Evolutionary conservation across 208 protist species (phyloP), one percentile per base, ranked within the genome.

Genomic region (Strigomonas culicis): DNA sequence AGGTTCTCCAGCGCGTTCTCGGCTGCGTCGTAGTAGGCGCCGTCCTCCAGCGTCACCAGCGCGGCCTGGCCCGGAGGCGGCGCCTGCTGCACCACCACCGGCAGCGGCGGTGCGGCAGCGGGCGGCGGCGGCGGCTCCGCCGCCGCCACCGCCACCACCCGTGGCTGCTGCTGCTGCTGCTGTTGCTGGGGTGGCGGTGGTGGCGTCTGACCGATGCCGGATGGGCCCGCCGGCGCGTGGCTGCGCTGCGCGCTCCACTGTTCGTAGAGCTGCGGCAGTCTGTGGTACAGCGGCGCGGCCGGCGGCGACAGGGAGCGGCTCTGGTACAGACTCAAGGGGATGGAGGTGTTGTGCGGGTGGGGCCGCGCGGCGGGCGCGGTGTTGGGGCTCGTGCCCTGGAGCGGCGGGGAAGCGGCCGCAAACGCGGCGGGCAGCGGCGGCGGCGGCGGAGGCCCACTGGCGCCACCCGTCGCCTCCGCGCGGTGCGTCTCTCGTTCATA

Each of bases 1-100:
- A 92, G 53, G 47, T 92, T 88, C 27, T 74, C 75, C 28, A 68
- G 70, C 0, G 86, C 86, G 52, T 88, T 86, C 57, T 86, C 75
- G 34, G 58, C 67, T 24, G 78, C 70, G 64, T 79, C 69, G 63
- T 83, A 83, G 50, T 77, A 75, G 34, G 56, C 59, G 43, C 68
- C 68, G 41, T 79, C 72, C 27, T 49, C 66, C 39, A 76, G 50
- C n/a, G n/a, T n/a, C 17, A 55, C 21, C 27, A 66, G 32, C 21
- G 63, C 57, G 4, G n/a, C 60, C 2, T 34, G 2, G 10, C 46
- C 39, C 13, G 34, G 46, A 6, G 49, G 32, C 7, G 19, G 27
- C 39, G 31, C 21, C 51, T 56, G 50, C 11, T 56, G 50, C 50
- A 13, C 15, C 19, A 34, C 10, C 22, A 22, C 10, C 19, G 22